Evolutionary conservation across 192 early-diverging fungal genomes (phyloP), one percentile per base, ranked within the genome.

Genomic region (Paraglomus brasilianum): DNA sequence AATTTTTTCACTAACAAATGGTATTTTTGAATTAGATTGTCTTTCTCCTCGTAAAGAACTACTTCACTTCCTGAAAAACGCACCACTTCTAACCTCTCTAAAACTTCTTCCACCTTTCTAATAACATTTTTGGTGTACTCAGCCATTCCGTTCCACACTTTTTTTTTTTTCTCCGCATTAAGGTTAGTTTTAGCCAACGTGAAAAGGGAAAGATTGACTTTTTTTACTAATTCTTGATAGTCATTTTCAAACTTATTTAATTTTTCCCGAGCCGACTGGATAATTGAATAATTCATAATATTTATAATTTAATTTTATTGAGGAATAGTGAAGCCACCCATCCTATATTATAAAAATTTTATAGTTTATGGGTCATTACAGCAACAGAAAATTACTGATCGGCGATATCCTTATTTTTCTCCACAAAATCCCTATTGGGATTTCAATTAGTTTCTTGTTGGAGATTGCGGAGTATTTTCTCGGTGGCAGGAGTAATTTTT

Each of bases 141-240:
- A 10, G 19, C n/a, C 22, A 56, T 10, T 56, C 53, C 53, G 53
- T 56, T 24, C 19, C 53, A 56, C 30, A 56, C 10, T 6, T 56
- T 56, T 21, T 4, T 56, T 56, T 56, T 56, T 6, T 56, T 4
- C 22, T 56, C 53, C 22, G 53, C 10, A 24, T 24, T 56, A 56
- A 56, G 19, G 7, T 56, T 56, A 1, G 53, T 56, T 6, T 56
- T 56, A 6, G 53, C 53, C 6, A 56, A 56, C 0, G 53, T 21
- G 30, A 56, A 56, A 21, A 56, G 53, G 53, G 53, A 56, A 56
- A 56, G 10, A 56, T 56, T 56, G n/a, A 56, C 30, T 56, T 56
- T 56, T 56, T 56, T 56, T 56, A 56, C 53, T 56, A 56, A 56
- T 21, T 56, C 53, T 21, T 56, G 53, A 4, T 56, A 56, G 53